A percentile compares a stretch with the other conserved stretches of the same genome.
These are phyloP conservation scores for Candida glaebosa DNA, from an alignment of 805 yeast genomes.

Conservation along the genomic window DNA sequence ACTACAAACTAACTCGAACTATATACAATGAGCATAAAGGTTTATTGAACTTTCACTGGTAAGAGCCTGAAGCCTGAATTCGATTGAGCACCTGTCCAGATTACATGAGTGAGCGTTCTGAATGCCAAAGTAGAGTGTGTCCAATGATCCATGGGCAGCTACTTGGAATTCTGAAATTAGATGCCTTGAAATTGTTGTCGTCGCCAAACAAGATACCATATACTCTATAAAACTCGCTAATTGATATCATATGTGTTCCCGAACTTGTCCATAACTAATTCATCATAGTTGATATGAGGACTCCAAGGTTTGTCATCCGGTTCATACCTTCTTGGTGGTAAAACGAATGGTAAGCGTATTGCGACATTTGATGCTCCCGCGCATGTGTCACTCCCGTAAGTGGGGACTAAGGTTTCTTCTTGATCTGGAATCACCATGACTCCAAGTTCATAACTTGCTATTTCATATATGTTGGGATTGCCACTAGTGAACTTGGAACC, in stretches of 20 bases:
- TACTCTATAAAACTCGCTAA: too few species aligned
- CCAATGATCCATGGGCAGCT: too few species aligned
- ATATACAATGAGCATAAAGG: too few species aligned
- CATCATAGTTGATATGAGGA: slow-evolving; percentile 17
- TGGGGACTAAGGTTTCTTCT: slow-evolving; percentile 37
- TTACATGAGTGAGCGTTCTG: too few species aligned
- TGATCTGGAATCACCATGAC: slow-evolving; percentile 22
- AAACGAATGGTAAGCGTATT: slow-evolving; percentile 49
- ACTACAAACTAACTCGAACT: too few species aligned
- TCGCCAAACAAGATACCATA: too few species aligned
- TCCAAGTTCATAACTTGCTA: slow-evolving; percentile 38
- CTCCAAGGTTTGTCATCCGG: slow-evolving; percentile 51
- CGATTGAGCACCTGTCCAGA: too few species aligned
- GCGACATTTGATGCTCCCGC: slow-evolving; percentile 18
- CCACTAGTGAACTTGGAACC: slow-evolving; percentile 11
- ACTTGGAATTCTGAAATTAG: not conserved
- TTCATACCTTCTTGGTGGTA: slow-evolving; percentile 46
- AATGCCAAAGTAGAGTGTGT: too few species aligned
- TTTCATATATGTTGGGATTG: slow-evolving; percentile 20
- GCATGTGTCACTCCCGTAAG: slow-evolving; percentile 34
- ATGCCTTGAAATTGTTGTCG: not conserved
- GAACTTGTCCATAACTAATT: slow-evolving; percentile 17
- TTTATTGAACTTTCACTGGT: too few species aligned
- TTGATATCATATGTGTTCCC: slow-evolving; percentile 18
- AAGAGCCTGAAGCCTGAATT: too few species aligned